Conservation (phyloP, 163 green algal species). For the Trebouxia gelatinosa region DNA sequence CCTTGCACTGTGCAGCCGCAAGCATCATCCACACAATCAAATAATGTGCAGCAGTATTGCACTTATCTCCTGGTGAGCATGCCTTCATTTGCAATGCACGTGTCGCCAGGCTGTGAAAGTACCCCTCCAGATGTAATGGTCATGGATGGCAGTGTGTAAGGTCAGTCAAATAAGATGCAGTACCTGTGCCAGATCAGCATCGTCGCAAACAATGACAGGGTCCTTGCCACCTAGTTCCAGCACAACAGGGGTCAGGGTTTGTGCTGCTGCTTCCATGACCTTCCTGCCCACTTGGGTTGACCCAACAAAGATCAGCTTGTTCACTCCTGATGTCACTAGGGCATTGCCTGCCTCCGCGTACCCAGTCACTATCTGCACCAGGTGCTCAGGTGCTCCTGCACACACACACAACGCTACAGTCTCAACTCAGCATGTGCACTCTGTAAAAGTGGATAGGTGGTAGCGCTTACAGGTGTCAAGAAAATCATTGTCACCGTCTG, state of each 20-base stretch:
- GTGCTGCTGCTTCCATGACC: slow-evolving; percentile 81
- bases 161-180: neutral
- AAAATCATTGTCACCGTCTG: neutral
- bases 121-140: neutral
- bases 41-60: neutral
- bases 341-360: slow-evolving; percentile 89
- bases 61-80: too few species aligned
- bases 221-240: slow-evolving; percentile 98
- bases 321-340: slow-evolving; percentile 79
- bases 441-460: too few species aligned
- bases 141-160: neutral
- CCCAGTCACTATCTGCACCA: slow-evolving; percentile 95
- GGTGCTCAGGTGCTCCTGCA: slow-evolving; percentile 74
- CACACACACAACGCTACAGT: too few species aligned
- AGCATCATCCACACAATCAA: neutral
- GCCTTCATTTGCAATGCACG: too few species aligned
- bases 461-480: neutral
- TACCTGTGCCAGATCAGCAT: slow-evolving; percentile 71
- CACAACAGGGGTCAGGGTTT: slow-evolving; percentile 89
- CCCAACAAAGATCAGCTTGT: slow-evolving; percentile 88
- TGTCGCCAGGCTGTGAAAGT: neutral
- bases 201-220: slow-evolving; percentile 90
- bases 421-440: neutral
- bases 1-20: too few species aligned
- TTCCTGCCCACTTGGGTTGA: slow-evolving; percentile 66